Percentiles rank a stretch among this genome's conserved stretches.
phyloP scores from a whole-genome alignment of 768 basidiomycete species.

The Galerina marginata region DNA sequence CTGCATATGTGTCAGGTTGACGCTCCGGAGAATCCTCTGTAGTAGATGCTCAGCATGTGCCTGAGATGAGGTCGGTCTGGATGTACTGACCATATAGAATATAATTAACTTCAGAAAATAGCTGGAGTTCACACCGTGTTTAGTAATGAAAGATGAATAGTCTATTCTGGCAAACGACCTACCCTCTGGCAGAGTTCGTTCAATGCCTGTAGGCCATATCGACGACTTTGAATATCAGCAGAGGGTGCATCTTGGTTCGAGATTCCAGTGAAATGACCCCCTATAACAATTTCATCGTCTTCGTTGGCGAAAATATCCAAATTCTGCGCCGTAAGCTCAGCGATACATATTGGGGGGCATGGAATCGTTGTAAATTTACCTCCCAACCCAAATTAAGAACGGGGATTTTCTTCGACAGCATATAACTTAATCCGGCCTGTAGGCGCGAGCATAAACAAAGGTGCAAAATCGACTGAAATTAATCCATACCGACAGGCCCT shows the following conservation, averaged over 20 bases:
- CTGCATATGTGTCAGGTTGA: neutral
- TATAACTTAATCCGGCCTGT: too few relatives aligned
- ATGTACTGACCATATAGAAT: neutral
- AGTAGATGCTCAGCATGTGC: neutral
- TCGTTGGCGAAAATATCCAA: neutral
- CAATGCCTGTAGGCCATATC: neutral
- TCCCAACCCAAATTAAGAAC: neutral
- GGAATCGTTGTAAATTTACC: neutral
- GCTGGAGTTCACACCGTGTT: neutral
- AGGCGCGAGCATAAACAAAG: too few relatives aligned
- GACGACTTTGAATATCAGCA: neutral
- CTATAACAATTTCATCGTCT: neutral
- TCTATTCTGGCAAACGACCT: neutral
- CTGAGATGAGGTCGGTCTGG: neutral
- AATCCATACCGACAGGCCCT: neutral
- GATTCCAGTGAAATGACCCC: neutral
- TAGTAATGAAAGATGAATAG: neutral
- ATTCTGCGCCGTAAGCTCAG: neutral
- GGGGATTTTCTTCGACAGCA: too few relatives aligned
- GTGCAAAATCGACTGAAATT: neutral
- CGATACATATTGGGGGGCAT: neutral
- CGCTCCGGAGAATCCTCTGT: neutral
- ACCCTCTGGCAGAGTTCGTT: neutral
- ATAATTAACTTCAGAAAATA: neutral
- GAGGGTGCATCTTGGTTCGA: neutral